Evolutionary conservation across 352 stramenopile genomes (phyloP).

Genomic region (Pythium phragmiticola): DNA sequence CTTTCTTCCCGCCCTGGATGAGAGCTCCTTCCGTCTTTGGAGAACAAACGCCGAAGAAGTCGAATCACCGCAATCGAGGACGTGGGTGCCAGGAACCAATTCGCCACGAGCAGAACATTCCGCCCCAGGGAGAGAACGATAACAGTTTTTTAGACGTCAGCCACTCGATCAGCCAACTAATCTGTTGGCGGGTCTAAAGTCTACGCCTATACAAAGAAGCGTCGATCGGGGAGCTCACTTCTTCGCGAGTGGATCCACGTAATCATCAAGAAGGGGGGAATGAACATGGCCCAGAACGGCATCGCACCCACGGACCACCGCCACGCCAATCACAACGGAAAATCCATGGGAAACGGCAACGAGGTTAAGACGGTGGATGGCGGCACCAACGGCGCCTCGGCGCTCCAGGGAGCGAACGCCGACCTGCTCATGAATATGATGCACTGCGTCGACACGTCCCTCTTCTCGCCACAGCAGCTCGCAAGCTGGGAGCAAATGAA

Average conservation of each 20-base stretch:
- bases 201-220: background rate
- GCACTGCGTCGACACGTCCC: conserved; percentile 81
- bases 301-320: conserved; percentile 8
- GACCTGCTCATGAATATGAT: conserved; percentile 83
- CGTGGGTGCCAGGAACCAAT: background rate
- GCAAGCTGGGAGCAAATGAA: conserved; percentile 84
- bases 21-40: background rate
- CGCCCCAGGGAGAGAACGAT: background rate
- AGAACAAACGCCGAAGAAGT: conserved; percentile 22
- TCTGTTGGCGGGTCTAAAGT: background rate
- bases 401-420: conserved; percentile 52
- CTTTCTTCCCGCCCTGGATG: conserved; percentile 15
- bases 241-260: background rate
- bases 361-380: background rate
- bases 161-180: no score
- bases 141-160: background rate
- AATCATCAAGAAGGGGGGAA: background rate
- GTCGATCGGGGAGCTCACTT: background rate
- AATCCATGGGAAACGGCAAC: background rate
- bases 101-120: background rate
- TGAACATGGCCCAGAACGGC: conserved; percentile 32
- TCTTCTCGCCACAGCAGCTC: conserved; percentile 72
- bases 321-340: background rate
- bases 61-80: conserved; percentile 20
- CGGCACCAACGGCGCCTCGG: background rate